A percentile compares a stretch with the other conserved stretches of the same genome.
These are phyloP conservation scores for Solanum chiquidenum DNA, from an alignment of 257 asterid genomes.

Conservation along the genomic window DNA sequence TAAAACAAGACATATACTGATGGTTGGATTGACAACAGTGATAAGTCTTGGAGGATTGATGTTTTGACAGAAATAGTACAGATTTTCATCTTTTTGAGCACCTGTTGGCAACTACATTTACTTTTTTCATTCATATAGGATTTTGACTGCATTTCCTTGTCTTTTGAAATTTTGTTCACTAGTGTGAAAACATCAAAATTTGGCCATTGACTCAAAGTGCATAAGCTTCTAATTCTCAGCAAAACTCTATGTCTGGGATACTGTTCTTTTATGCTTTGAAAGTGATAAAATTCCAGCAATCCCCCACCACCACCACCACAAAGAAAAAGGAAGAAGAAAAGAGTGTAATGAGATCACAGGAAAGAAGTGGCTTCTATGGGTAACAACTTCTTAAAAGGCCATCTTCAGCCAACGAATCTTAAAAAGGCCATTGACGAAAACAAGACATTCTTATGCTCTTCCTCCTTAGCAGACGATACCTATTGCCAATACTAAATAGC, in stretches of 20 bases:
- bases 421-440: background rate
- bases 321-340: background rate
- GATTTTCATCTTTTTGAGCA: background rate
- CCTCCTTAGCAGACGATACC: background rate
- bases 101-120: background rate
- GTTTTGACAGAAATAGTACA: background rate
- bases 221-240: background rate
- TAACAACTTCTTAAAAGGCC: background rate
- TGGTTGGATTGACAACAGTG: slow-evolving; percentile 15
- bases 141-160: background rate
- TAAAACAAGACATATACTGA: slow-evolving; percentile 15
- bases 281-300: background rate
- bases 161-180: background rate
- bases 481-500: background rate
- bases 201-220: background rate
- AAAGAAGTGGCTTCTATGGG: background rate
- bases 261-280: background rate
- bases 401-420: background rate
- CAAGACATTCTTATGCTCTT: background rate
- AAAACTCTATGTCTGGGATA: background rate
- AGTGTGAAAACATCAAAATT: background rate
- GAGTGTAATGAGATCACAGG: background rate
- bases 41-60: slow-evolving; percentile 6
- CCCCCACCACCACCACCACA: background rate
- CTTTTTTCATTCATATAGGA: background rate